These are phyloP conservation scores for Eutrema heterophyllum DNA, from an alignment of 345 rosid species.

Conservation along the genomic window DNA sequence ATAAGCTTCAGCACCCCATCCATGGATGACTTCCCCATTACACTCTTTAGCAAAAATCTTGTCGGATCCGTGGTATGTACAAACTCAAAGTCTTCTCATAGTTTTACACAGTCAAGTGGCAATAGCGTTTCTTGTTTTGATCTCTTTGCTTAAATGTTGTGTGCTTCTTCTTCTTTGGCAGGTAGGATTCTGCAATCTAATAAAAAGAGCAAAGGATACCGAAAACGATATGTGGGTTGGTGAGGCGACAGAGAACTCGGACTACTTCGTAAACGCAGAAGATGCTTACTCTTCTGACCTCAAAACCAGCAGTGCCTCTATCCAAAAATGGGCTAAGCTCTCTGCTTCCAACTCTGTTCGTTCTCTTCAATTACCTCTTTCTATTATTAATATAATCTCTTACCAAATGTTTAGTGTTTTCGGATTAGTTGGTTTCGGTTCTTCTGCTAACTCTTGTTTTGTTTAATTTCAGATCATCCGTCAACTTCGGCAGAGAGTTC, in stretches of 20 bases:
- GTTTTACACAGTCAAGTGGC: not conserved
- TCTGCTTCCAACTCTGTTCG: slow-evolving; percentile 47
- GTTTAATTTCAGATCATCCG: slow-evolving; percentile 46
- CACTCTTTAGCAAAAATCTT: slow-evolving; percentile 60
- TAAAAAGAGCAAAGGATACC: slow-evolving; percentile 70
- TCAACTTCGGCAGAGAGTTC: slow-evolving; percentile 51
- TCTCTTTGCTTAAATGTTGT: not conserved
- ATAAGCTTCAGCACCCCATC: slow-evolving; percentile 68
- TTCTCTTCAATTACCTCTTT: slow-evolving; percentile 9
- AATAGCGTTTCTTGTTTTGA: not conserved
- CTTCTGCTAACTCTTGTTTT: not conserved
- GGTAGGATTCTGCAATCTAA: slow-evolving; percentile 85
- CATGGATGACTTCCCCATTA: slow-evolving; percentile 39
- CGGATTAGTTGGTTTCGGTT: not conserved
- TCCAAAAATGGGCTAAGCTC: slow-evolving; percentile 63
- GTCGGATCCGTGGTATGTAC: slow-evolving; percentile 75
- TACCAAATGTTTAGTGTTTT: not conserved
- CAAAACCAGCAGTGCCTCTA: slow-evolving; percentile 44
- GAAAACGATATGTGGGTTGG: slow-evolving; percentile 72
- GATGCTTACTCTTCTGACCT: slow-evolving; percentile 54
- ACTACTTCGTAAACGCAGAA: slow-evolving; percentile 47
- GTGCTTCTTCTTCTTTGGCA: slow-evolving; percentile 27
- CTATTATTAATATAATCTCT: not conserved
- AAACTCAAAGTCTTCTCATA: not conserved
- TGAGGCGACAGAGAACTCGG: slow-evolving; percentile 83